These are phyloP conservation scores for Xylariales sp. DNA, from an alignment of 2,329 filamentous ascomycete genomes.

Conservation along the genomic window DNA sequence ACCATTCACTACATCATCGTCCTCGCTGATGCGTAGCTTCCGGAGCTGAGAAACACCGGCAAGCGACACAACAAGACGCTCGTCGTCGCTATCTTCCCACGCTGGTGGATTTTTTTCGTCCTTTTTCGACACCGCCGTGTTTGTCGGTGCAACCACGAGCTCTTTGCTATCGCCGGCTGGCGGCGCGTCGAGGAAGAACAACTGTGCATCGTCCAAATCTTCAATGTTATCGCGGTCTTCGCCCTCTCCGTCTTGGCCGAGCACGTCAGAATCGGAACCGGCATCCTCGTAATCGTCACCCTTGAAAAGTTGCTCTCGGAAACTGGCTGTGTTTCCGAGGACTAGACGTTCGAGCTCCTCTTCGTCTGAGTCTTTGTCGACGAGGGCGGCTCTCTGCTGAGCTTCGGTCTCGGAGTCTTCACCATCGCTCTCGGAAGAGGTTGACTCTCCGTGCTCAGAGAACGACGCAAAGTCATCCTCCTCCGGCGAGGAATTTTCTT, in stretches of 20 bases:
- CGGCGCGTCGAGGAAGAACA: conserved; percentile 77
- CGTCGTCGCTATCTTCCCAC: conserved; percentile 97
- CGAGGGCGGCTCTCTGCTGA: conserved; percentile 22
- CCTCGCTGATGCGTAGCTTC: conserved; percentile 76
- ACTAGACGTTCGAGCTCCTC: conserved; percentile 83
- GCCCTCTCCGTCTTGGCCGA: conserved; percentile 35
- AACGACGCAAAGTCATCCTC: conserved; percentile 12
- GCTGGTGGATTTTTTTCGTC: conserved; percentile 45
- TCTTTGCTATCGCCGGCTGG: conserved; percentile 27
- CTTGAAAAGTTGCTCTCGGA: conserved; percentile 67
- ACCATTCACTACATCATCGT: conserved; percentile 82
- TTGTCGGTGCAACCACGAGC: conserved; percentile 11
- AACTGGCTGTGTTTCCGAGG: conserved; percentile 81
- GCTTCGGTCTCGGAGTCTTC: conserved; percentile 20
- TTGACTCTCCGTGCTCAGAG: conserved; percentile 11
- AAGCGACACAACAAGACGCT: conserved; percentile 78
- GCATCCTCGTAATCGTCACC: conserved; percentile 33
- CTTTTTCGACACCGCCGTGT: conserved; percentile 16
- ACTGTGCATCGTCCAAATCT: conserved; percentile 70
- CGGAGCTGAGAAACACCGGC: conserved; percentile 70
- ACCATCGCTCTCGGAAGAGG: conserved; percentile 15
- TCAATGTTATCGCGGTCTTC: conserved; percentile 46
- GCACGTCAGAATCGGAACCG: conserved; percentile 21
- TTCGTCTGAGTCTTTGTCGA: conserved; percentile 76
- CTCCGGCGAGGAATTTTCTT: conserved; percentile 7